A percentile compares a stretch with the other conserved stretches of the same genome.
Conservation (phyloP, 2,329 filamentous ascomycete genomes). For the Penicillium palitans region DNA sequence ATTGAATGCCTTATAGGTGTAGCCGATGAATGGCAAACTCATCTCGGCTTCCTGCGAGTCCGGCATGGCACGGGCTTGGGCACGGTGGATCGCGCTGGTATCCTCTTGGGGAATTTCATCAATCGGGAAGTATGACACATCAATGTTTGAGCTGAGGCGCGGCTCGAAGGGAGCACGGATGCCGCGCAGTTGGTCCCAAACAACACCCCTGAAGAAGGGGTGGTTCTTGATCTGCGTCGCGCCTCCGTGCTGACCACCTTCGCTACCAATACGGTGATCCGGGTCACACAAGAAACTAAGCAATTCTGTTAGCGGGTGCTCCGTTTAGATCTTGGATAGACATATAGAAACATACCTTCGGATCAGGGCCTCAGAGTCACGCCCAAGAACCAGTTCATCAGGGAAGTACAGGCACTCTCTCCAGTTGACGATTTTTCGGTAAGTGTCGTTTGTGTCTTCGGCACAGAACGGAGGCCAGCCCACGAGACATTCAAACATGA, state of each 20-base stretch:
- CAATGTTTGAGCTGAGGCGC: slow-evolving; percentile 85
- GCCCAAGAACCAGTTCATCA: slow-evolving; percentile 84
- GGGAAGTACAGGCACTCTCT: slow-evolving; percentile 93
- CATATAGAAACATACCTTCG: slow-evolving; percentile 64
- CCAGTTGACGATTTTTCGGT: slow-evolving; percentile 99
- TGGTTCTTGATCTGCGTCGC: slow-evolving; percentile 92
- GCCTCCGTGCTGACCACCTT: slow-evolving; percentile 60
- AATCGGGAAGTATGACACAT: slow-evolving; percentile 97
- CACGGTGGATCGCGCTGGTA: slow-evolving; percentile 81
- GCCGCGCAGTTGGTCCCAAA: slow-evolving; percentile 87
- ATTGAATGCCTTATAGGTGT: slow-evolving; percentile 96
- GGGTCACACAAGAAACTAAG: slow-evolving; percentile 87
- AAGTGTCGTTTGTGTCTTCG: slow-evolving; percentile 95
- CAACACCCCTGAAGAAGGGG: slow-evolving; percentile 93
- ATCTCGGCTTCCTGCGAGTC: slow-evolving; percentile 85
- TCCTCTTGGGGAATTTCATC: slow-evolving; percentile 98
- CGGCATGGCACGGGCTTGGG: slow-evolving; percentile 72
- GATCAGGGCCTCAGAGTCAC: slow-evolving; percentile 88
- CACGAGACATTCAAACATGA: slow-evolving; percentile 99
- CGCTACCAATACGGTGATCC: slow-evolving; percentile 82
- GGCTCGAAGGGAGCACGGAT: slow-evolving; percentile 97
- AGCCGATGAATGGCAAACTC: slow-evolving; percentile 93
- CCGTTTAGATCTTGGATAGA: slow-evolving; percentile 4
- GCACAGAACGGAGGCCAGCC: slow-evolving; percentile 99
- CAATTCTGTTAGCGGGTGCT: slow-evolving; percentile 26